These are phyloP conservation scores for Buddleja alternifolia DNA, from an alignment of 257 asterid genomes.

Conservation along the genomic window DNA sequence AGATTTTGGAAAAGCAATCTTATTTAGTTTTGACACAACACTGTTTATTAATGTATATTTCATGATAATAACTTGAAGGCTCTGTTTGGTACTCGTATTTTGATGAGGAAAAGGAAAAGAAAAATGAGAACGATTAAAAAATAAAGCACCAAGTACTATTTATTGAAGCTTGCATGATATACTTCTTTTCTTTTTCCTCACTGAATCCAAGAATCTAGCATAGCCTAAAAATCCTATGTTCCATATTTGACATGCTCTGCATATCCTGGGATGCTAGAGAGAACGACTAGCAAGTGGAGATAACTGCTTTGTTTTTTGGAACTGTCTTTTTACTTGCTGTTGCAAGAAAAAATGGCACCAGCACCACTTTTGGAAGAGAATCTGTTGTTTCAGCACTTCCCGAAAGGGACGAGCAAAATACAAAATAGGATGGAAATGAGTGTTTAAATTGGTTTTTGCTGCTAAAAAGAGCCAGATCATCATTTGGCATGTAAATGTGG, in stretches of 20 bases:
- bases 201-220: no score
- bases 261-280: not conserved
- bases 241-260: conserved; percentile 8
- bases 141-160: no score
- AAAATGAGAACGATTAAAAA: no score
- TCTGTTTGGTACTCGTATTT: no score
- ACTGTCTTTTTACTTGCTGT: not conserved
- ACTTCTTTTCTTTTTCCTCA: no score
- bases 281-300: not conserved
- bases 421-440: not conserved
- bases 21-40: not conserved
- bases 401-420: not conserved
- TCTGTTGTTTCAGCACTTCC: not conserved
- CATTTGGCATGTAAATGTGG: not conserved
- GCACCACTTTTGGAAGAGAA: not conserved
- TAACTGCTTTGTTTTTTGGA: not conserved
- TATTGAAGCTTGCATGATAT: no score
- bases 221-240: not conserved
- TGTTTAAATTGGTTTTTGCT: not conserved
- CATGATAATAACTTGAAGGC: not conserved
- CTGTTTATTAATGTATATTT: not conserved
- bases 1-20: not conserved
- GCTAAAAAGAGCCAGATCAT: not conserved
- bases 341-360: not conserved
- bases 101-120: no score